A percentile compares a stretch with the other conserved stretches of the same genome.
These are phyloP conservation scores for Phytopythium chamaehyphon DNA, from an alignment of 352 stramenopile species.

Conservation along the genomic window DNA sequence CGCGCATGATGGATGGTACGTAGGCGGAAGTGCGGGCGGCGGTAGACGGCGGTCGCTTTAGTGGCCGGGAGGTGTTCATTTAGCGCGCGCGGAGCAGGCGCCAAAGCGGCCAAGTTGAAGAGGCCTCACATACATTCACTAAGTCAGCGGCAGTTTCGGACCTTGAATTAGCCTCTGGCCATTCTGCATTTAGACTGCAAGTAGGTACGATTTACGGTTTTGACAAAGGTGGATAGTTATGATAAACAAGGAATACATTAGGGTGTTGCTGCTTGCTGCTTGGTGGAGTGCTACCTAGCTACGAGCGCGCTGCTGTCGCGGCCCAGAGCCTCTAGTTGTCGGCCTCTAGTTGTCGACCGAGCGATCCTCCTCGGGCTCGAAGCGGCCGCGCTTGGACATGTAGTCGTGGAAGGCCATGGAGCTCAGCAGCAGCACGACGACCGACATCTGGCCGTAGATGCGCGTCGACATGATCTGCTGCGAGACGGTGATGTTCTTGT, in stretches of 20 bases:
- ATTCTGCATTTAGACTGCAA: neutral
- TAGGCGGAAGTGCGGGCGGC: neutral
- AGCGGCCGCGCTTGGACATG: constrained; percentile 68
- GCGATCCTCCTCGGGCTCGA: constrained; percentile 34
- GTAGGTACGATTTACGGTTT: neutral
- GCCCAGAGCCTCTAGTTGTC: no score
- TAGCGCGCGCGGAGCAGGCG: no score
- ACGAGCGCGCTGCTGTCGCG: no score
- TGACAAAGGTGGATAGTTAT: neutral
- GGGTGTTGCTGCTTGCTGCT: no score
- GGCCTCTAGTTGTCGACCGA: neutral
- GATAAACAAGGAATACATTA: constrained; percentile 1
- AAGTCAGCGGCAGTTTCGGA: no score
- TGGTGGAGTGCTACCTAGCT: no score
- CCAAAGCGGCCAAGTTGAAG: no score
- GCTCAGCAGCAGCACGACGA: constrained; percentile 65
- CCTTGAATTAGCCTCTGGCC: no score
- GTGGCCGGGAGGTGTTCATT: neutral
- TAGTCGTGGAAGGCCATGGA: constrained; percentile 87
- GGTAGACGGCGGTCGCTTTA: neutral
- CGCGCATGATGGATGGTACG: constrained; percentile 4
- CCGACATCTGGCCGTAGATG: constrained; percentile 72
- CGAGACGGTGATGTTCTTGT: constrained; percentile 62
- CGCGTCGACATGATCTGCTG: constrained; percentile 88
- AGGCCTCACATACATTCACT: no score